Base-by-base conservation (phyloP, 2,329 filamentous ascomycete genomes). In the Penicillium expansum region DNA sequence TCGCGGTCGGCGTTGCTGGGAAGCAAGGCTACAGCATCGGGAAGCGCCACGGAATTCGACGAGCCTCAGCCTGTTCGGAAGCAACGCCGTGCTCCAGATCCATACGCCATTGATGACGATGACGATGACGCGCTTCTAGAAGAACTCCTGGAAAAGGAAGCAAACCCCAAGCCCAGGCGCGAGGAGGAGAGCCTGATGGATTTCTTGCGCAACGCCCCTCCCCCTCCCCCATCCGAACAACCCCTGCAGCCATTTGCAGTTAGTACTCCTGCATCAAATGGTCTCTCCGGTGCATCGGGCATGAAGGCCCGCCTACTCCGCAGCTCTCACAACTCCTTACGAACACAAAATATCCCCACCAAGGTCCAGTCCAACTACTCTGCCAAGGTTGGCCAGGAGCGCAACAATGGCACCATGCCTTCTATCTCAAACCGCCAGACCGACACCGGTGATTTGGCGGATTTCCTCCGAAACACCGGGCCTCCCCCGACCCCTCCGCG, bases 91-190 rank as follows among this genome's bases (percentile, higher is more conserved):
- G 85, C 92, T 50, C 89, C 85, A 55, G 94, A 99, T 67, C 94
- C 93, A 0, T 97, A 97, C 64, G 91, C 92, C n/a, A 91, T 97
- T 61, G 92, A 97, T 68, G 65, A 66, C 22, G 79, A 86, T 30
- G 77, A 78, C 52, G 89, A 87, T 65, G 88, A 91, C 55, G 81
- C 86, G 1, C 79, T 84, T 30, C 71, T 82, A 20, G 72, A 80
- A 33, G 59, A 63, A 48, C 49, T 67, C 14, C 56, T 66, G 39
- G 48, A 56, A 52, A 27, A 41, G 22, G 54, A 56, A 41, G 20
- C 39, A 4, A 62, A 65, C 29, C 57, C 67, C n/a, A 71, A 74
- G 52, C 71, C 70, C 9, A 63, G 67, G 41, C 70, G 72, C n/a
- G 67, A 77, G 20, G 76, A 80, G 62, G 78, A 80, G 61, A 79